These are phyloP conservation scores for Ophiocordyceps camponoti-rufipedis DNA, from an alignment of 2,329 filamentous ascomycete species.

Conservation along the genomic window DNA sequence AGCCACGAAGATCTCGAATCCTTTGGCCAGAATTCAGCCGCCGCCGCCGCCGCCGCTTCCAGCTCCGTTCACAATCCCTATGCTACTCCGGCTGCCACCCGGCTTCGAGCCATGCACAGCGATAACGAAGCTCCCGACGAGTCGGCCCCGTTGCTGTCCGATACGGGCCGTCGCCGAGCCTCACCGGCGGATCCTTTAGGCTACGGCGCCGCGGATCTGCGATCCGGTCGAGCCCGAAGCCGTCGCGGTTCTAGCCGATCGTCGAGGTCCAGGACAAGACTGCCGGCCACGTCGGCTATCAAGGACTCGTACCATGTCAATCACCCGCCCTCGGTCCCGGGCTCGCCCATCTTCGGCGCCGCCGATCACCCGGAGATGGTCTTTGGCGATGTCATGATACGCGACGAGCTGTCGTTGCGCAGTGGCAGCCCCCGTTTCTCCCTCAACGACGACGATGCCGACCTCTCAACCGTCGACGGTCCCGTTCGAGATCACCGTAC, in stretches of 20 bases:
- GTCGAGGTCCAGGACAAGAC: slow-evolving; percentile 29
- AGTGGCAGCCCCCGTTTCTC: slow-evolving; percentile 12
- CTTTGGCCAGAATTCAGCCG: slow-evolving; percentile 45
- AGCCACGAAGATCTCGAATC: slow-evolving; percentile 65
- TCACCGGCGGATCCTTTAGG: slow-evolving; percentile 10
- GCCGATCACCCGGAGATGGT: slow-evolving; percentile 32
- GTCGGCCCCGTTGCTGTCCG: slow-evolving; percentile 33
- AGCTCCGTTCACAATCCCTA: slow-evolving; percentile 17
- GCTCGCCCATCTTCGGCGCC: slow-evolving; percentile 35
- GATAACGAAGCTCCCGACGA: slow-evolving; percentile 34
- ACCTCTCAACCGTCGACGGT: slow-evolving; percentile 11
- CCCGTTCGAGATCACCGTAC: slow-evolving; percentile 10
- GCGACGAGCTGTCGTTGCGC: slow-evolving; percentile 37
- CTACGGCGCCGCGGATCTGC: slow-evolving; percentile 25
- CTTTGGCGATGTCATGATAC: slow-evolving; percentile 53
- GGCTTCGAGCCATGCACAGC: slow-evolving; percentile 18
- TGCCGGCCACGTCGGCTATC: slow-evolving; percentile 13
- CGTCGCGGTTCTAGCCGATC: slow-evolving; percentile 32
- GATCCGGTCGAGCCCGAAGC: slow-evolving; percentile 16
- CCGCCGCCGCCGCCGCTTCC: slow-evolving; percentile 16
- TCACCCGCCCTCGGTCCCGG: slow-evolving; percentile 49
- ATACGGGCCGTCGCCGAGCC: slow-evolving; percentile 7
- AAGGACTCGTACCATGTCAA: slow-evolving; percentile 43
- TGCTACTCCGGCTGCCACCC: slow-evolving; percentile 11
- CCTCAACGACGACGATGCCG: slow-evolving; percentile 12